These are phyloP conservation scores for Pythium rishiriense DNA, from an alignment of 352 stramenopile genomes.

Conservation along the genomic window DNA sequence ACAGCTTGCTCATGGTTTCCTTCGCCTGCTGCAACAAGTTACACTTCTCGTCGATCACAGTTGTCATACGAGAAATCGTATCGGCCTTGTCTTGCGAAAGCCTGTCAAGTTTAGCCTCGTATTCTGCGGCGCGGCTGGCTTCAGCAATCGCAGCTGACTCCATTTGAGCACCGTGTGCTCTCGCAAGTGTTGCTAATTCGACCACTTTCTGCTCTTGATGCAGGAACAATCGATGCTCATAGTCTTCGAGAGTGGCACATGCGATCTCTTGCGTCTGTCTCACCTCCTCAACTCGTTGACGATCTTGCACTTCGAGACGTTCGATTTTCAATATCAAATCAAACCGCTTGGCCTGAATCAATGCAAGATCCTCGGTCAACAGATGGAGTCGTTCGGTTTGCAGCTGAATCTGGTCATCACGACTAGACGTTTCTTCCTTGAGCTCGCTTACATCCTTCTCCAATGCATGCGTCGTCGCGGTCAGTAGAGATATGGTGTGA, in stretches of 20 bases:
- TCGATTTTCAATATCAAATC: background rate
- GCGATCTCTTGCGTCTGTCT: background rate
- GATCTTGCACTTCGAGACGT: background rate
- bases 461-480: background rate
- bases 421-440: background rate
- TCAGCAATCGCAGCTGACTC: background rate
- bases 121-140: background rate
- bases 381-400: slow-evolving; percentile 7
- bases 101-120: slow-evolving; percentile 11
- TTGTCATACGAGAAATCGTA: slow-evolving; percentile 37
- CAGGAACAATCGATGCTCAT: background rate
- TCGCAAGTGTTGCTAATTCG: background rate
- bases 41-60: slow-evolving; percentile 42
- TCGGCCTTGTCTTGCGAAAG: slow-evolving; percentile 24
- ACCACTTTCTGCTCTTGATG: background rate
- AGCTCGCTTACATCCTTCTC: background rate
- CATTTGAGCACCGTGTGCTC: background rate
- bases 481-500: background rate
- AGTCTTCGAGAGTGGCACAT: background rate
- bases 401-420: background rate
- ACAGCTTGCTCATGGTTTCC: slow-evolving; percentile 16
- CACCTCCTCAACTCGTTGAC: background rate
- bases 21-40: slow-evolving; percentile 36
- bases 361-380: slow-evolving; percentile 3
- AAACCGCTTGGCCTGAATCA: background rate